Evolutionary conservation across 148 eudicot genomes (phyloP).

Genomic region (Camellia granthamiana): DNA sequence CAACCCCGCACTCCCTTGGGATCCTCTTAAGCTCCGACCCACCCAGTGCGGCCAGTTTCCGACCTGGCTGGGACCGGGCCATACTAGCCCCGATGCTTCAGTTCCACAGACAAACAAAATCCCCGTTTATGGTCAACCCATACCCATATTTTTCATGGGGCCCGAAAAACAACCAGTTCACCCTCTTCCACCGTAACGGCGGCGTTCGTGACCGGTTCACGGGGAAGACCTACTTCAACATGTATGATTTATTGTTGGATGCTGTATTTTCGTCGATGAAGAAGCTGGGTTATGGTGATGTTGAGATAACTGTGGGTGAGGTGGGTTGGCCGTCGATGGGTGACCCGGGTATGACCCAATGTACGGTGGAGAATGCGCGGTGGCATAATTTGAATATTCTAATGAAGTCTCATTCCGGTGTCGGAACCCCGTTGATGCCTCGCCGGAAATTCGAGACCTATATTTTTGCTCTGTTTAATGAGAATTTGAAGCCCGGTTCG

Average conservation of each 20-base stretch:
- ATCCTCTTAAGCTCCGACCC: slow-evolving; percentile 48
- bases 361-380: slow-evolving; percentile 49
- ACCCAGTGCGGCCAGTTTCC: slow-evolving; percentile 65
- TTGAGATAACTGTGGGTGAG: slow-evolving; percentile 73
- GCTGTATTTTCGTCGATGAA: slow-evolving; percentile 64
- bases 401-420: slow-evolving; percentile 37
- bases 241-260: slow-evolving; percentile 69
- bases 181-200: slow-evolving; percentile 35
- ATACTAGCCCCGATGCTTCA: slow-evolving; percentile 61
- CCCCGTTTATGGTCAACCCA: slow-evolving; percentile 82
- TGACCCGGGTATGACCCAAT: slow-evolving; percentile 46
- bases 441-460: slow-evolving; percentile 63
- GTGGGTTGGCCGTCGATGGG: slow-evolving; percentile 84
- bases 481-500: slow-evolving; percentile 67
- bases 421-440: slow-evolving; percentile 88
- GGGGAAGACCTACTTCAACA: slow-evolving; percentile 47
- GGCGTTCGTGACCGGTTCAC: slow-evolving; percentile 43
- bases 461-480: slow-evolving; percentile 63
- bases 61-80: slow-evolving; percentile 61
- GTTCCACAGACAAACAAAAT: slow-evolving; percentile 55
- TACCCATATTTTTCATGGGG: slow-evolving; percentile 69
- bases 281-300: slow-evolving; percentile 54
- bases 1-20: slow-evolving; percentile 67
- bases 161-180: slow-evolving; percentile 34
- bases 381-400: slow-evolving; percentile 32